A percentile compares a stretch with the other conserved stretches of the same genome.
Conservation (phyloP, 352 stramenopile genomes). For the Elongisporangium undulatum region DNA sequence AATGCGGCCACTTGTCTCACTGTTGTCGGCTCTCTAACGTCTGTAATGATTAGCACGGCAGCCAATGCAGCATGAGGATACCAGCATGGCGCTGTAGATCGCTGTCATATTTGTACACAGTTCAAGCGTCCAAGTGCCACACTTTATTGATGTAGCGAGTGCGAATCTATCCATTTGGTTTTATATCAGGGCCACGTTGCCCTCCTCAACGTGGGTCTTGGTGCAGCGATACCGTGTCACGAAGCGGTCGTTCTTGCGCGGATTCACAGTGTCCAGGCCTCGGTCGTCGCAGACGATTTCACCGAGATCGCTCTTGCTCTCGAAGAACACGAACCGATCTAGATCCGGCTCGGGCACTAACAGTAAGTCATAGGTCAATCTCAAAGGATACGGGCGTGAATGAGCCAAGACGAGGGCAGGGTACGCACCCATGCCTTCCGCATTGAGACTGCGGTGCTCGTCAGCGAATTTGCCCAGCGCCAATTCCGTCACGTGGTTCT, state of each 20-base stretch:
- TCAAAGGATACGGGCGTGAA: not conserved
- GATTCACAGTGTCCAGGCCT: conserved; percentile 54
- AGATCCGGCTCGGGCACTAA: conserved; percentile 69
- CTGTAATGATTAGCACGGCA: no score
- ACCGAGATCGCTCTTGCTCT: conserved; percentile 49
- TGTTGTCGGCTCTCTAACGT: not conserved
- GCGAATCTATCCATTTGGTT: not conserved
- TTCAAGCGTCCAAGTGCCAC: not conserved
- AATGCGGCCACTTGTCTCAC: no score
- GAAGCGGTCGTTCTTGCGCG: conserved; percentile 58
- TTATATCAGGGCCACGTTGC: conserved; percentile 47
- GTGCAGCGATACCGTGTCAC: conserved; percentile 70
- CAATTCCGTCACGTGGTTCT: conserved; percentile 69
- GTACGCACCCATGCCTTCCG: conserved; percentile 64
- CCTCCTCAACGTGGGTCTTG: conserved; percentile 50
- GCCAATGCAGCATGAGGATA: no score
- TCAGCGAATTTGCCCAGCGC: conserved; percentile 56
- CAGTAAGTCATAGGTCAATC: conserved; percentile 3
- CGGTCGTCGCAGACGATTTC: conserved; percentile 72
- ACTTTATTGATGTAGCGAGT: not conserved
- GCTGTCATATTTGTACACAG: no score
- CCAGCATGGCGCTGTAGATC: no score
- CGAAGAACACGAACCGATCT: conserved; percentile 80
- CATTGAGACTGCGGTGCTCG: conserved; percentile 49
- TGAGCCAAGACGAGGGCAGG: not conserved